Conservation (phyloP, 2,329 filamentous ascomycete species). For the Colletotrichum sp. region DNA sequence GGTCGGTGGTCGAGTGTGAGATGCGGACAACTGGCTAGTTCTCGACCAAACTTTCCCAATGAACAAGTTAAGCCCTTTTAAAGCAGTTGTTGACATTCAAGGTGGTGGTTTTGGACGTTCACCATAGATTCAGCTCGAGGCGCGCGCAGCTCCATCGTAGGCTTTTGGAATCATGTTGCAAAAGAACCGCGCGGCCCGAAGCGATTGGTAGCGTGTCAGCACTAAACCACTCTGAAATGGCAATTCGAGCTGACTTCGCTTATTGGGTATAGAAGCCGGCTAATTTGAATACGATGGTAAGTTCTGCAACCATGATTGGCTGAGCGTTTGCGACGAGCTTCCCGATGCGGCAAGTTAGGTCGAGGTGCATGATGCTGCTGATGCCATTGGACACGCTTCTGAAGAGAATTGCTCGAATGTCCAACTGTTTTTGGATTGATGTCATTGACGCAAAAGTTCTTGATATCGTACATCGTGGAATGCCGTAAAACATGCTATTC, state of each 20-base stretch:
- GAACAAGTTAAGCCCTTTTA: neutral
- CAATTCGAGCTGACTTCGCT: neutral
- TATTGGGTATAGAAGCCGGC: neutral
- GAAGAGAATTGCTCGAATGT: neutral
- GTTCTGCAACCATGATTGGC: neutral
- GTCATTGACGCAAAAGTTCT: neutral
- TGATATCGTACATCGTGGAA: neutral
- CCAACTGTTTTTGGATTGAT: neutral
- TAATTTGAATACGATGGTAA: neutral
- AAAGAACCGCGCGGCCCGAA: neutral
- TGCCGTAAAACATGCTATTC: neutral
- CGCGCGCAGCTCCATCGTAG: neutral
- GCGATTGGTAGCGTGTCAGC: neutral
- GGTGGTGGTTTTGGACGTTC: rapidly evolving
- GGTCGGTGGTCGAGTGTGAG: neutral
- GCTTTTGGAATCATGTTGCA: neutral
- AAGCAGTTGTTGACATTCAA: neutral
- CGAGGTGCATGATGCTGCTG: neutral
- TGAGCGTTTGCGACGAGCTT: neutral
- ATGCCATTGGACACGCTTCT: neutral
- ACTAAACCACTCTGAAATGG: neutral
- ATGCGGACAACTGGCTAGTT: neutral
- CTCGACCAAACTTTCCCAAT: neutral
- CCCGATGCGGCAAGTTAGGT: neutral
- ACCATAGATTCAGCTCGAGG: neutral